Percentiles rank a stretch among this genome's conserved stretches.
These are phyloP conservation scores for Patellaria atrata DNA, from an alignment of 495 filamentous ascomycete genomes.

Conservation along the genomic window DNA sequence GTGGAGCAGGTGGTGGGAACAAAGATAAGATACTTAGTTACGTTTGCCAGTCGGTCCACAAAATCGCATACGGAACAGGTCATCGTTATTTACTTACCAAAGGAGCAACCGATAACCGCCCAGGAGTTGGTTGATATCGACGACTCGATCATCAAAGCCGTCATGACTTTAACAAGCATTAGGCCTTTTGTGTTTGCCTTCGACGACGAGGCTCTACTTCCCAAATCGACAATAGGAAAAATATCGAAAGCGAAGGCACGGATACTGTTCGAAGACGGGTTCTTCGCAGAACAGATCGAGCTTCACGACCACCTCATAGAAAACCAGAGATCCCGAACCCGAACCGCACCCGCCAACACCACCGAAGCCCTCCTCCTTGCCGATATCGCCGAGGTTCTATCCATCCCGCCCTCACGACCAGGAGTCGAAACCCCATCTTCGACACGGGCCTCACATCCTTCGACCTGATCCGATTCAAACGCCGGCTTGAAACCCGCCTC, in stretches of 20 bases:
- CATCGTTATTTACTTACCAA: constrained; percentile 8
- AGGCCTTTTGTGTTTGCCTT: constrained; percentile 1
- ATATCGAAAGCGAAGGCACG: constrained; percentile 32
- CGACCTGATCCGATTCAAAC: constrained; percentile 29
- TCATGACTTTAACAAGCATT: neutral
- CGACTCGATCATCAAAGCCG: neutral
- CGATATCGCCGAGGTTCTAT: constrained; percentile 15
- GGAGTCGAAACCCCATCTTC: constrained; percentile 27
- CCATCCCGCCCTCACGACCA: constrained; percentile 14
- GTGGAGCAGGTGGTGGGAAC: constrained; percentile 27
- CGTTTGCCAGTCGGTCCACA: constrained; percentile 16
- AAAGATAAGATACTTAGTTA: constrained; percentile 9
- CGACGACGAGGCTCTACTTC: constrained; percentile 13
- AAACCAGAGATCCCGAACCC: too few species aligned
- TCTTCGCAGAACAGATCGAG: constrained; percentile 18
- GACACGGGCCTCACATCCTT: constrained; percentile 33
- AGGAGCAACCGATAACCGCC: neutral
- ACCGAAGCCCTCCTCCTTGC: constrained; percentile 13
- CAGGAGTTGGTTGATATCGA: neutral
- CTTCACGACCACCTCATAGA: too few species aligned
- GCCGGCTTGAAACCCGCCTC: constrained; percentile 1
- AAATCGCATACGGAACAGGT: constrained; percentile 13
- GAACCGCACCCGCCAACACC: too few species aligned
- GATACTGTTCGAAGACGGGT: constrained; percentile 23
- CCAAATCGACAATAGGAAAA: constrained; percentile 36